A percentile compares a stretch with the other conserved stretches of the same genome.
These are phyloP conservation scores for Sclerotinia trifoliorum DNA, from an alignment of 2,329 filamentous ascomycete genomes.

Conservation along the genomic window DNA sequence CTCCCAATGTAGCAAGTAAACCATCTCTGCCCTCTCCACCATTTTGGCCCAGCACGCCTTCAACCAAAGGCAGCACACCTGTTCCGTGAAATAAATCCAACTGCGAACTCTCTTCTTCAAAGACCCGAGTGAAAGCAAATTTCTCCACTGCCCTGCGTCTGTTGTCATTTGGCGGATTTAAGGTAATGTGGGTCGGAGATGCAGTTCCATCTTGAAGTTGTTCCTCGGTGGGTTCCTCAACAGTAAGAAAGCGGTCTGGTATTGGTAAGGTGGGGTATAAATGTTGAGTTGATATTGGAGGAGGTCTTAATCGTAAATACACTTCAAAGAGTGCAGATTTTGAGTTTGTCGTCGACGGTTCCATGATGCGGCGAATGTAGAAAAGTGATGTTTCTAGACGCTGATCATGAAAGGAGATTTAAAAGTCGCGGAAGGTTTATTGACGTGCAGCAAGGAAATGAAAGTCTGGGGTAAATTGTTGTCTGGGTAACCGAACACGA, in stretches of 20 bases:
- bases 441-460: background rate
- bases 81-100: conserved; percentile 83
- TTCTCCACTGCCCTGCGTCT: conserved; percentile 86
- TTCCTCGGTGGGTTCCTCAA: conserved; percentile 57
- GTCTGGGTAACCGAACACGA: conserved; percentile 10
- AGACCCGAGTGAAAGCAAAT: conserved; percentile 92
- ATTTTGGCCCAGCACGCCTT: conserved; percentile 73
- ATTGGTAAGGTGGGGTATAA: conserved; percentile 43
- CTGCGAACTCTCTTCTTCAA: conserved; percentile 82
- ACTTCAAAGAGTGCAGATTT: conserved; percentile 77
- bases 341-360: conserved; percentile 43
- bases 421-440: conserved; percentile 16
- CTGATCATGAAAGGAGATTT: conserved; percentile 11
- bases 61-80: conserved; percentile 70
- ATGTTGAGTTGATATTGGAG: conserved; percentile 44
- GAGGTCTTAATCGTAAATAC: conserved; percentile 79
- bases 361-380: conserved; percentile 37
- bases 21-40: conserved; percentile 83
- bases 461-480: conserved; percentile 19
- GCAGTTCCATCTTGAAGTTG: conserved; percentile 43
- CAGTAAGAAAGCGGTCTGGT: conserved; percentile 71
- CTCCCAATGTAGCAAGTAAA: conserved; percentile 84
- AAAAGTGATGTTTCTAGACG: conserved; percentile 14
- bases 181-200: conserved; percentile 67
- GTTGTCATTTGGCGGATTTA: conserved; percentile 78